phyloP scores from a whole-genome alignment of 305 asterid species.

The Plantago coronopus region DNA sequence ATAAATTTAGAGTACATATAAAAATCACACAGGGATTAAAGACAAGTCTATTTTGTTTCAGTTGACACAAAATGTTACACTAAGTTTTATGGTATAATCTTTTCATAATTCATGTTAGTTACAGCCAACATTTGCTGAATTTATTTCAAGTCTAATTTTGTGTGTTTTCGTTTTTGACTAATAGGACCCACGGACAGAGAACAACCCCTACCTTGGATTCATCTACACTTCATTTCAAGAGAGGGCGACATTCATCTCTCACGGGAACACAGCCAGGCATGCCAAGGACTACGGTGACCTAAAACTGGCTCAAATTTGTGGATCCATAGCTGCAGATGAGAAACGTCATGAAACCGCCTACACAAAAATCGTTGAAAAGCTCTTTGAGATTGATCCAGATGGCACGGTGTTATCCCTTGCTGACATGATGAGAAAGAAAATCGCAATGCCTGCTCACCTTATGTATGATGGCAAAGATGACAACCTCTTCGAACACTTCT shows the following conservation, averaged over 20 bases:
- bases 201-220: slow-evolving; percentile 79
- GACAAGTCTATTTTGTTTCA: no score
- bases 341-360: slow-evolving; percentile 83
- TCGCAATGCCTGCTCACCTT: slow-evolving; percentile 71
- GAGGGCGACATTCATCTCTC: slow-evolving; percentile 72
- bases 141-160: slow-evolving; percentile 1
- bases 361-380: slow-evolving; percentile 67
- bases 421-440: slow-evolving; percentile 74
- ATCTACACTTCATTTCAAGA: slow-evolving; percentile 75
- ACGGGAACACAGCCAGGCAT: slow-evolving; percentile 76
- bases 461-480: slow-evolving; percentile 70
- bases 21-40: no score
- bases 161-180: not conserved
- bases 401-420: slow-evolving; percentile 50
- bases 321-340: slow-evolving; percentile 74
- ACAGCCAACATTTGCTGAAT: not conserved
- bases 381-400: slow-evolving; percentile 68
- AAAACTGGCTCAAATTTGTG: slow-evolving; percentile 70
- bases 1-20: not conserved
- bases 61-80: no score
- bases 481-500: slow-evolving; percentile 58
- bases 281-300: slow-evolving; percentile 68
- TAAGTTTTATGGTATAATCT: no score
- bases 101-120: not conserved
- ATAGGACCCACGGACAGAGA: slow-evolving; percentile 77